These are phyloP conservation scores for Phanerochaete carnosa DNA, from an alignment of 768 basidiomycete genomes.

Conservation along the genomic window DNA sequence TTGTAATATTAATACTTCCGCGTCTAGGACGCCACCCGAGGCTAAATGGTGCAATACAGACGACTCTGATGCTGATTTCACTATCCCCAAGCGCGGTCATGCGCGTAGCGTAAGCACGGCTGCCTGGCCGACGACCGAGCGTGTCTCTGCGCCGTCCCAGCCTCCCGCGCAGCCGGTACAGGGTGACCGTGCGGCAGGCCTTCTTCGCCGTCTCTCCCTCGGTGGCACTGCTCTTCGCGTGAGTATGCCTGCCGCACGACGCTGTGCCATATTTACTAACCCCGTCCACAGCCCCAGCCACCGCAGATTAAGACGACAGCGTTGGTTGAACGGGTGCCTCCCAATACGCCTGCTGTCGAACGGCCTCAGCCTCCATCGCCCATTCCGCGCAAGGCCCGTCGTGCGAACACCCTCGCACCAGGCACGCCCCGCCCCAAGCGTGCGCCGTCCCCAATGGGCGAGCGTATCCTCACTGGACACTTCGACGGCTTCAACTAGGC, in stretches of 20 bases:
- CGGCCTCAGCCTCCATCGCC: slow-evolving; percentile 17
- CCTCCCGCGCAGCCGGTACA: slow-evolving; percentile 42
- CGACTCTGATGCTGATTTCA: slow-evolving; percentile 14
- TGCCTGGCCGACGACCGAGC: slow-evolving; percentile 42
- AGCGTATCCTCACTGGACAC: slow-evolving; percentile 86
- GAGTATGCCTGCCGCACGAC: slow-evolving; percentile 20
- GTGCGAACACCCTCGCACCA: slow-evolving; percentile 52
- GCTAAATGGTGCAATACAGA: slow-evolving; percentile 9
- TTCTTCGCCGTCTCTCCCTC: slow-evolving; percentile 74
- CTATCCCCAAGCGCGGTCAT: slow-evolving; percentile 5
- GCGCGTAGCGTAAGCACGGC: slow-evolving; percentile 55
- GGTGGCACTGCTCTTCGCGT: slow-evolving; percentile 64
- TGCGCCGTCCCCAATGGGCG: slow-evolving; percentile 87
- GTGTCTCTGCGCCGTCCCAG: slow-evolving; percentile 42
- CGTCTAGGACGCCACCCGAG: background rate
- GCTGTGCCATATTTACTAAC: background rate
- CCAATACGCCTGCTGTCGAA: slow-evolving; percentile 8
- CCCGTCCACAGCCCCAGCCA: background rate
- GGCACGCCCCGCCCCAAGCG: slow-evolving; percentile 44
- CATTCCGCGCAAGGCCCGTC: slow-evolving; percentile 40
- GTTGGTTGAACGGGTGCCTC: background rate
- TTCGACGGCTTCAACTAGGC: slow-evolving; percentile 84
- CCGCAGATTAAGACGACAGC: slow-evolving; percentile 1
- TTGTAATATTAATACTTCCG: slow-evolving; percentile 13
- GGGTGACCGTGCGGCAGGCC: slow-evolving; percentile 64